phyloP scores from a whole-genome alignment of 2,329 filamentous ascomycete species.

The Pseudogymnoascus sp. region DNA sequence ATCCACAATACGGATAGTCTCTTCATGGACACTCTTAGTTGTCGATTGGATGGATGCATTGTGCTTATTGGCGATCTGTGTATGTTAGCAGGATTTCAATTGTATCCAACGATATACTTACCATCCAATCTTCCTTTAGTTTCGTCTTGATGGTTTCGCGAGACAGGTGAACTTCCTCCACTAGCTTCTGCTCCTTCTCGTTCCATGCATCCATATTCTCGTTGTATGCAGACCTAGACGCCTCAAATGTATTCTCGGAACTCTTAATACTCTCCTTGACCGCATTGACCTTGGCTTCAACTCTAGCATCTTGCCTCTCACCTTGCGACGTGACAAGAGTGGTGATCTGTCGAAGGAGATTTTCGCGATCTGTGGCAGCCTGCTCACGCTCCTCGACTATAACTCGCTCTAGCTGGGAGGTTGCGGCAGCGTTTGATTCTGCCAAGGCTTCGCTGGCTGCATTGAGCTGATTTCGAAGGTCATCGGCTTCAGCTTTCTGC shows the following conservation, averaged over 20 bases:
- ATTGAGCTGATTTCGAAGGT: constrained; percentile 63
- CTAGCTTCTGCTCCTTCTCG: constrained; percentile 57
- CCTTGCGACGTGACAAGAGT: constrained; percentile 68
- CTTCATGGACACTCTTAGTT: constrained; percentile 79
- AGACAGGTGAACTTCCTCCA: constrained; percentile 64
- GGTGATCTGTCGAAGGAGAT: constrained; percentile 68
- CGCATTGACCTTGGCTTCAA: constrained; percentile 54
- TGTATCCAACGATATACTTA: constrained; percentile 49
- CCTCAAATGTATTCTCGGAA: constrained; percentile 58
- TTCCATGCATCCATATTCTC: constrained; percentile 70
- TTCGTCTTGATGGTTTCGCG: constrained; percentile 71
- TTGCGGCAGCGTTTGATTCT: constrained; percentile 59
- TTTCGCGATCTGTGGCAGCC: constrained; percentile 65
- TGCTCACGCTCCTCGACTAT: constrained; percentile 69
- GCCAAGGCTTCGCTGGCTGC: constrained; percentile 61
- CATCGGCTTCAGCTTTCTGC: constrained; percentile 70
- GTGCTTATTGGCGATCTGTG: constrained; percentile 62
- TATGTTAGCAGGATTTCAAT: neutral
- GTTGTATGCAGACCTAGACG: constrained; percentile 57
- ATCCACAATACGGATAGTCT: constrained; percentile 83
- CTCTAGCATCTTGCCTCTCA: constrained; percentile 62
- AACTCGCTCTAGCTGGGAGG: constrained; percentile 58
- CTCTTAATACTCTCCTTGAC: constrained; percentile 59
- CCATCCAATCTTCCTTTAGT: constrained; percentile 79
- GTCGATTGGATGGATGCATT: constrained; percentile 77